Base-by-base conservation (phyloP, 371 early-diverging fungal species). In the Mortierella sp. region DNA sequence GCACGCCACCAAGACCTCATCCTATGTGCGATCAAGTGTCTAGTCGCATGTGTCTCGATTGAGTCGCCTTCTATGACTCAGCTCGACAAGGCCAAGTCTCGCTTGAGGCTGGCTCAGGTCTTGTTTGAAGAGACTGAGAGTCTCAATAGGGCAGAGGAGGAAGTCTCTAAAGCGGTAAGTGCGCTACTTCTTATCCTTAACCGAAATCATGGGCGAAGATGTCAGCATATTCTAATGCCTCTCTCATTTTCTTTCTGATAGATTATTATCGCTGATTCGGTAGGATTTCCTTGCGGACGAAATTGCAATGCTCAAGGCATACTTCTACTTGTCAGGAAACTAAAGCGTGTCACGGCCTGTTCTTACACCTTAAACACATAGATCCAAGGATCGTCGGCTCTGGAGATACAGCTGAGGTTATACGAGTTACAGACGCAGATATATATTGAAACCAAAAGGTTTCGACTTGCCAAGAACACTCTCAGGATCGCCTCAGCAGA, bases 121-220 rank as follows among this genome's bases (percentile, higher is more conserved):
- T 44, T 86, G 60, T 86, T 80, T 57, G 87, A 86, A 47, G 87
- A 86, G 76, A 82, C 83, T 0, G 87, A 86, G 47, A 86, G 76
- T 73, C 50, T 80, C 34, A 78, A 78, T 5, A 60, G 80, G 11
- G 71, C 75, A 21, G 83, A 86, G 48, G 83, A 78, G 28, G 87
- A 86, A 73, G 78, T 86, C 48, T 65, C 73, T 42, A 82, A 80
- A n/a, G 87, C 87, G 48, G 87, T 86, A 78, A 71, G 38, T 38
- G 4, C 4, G 3, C 28, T 0, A 0, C 3, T 24, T 34, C n/a
- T 42, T 76, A 16, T n/a, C 2, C 7, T 38, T 68, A 38, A 10
- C 21, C 7, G 10, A 38, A 1, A 38, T 16, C 14, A 24, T 11
- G 10, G 34, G 28, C 11, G 50, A 55, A 7, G 10, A 21, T 38